Evolutionary conservation across 106 monocot species (phyloP).

Genomic region (Phalaenopsis aphrodite): DNA sequence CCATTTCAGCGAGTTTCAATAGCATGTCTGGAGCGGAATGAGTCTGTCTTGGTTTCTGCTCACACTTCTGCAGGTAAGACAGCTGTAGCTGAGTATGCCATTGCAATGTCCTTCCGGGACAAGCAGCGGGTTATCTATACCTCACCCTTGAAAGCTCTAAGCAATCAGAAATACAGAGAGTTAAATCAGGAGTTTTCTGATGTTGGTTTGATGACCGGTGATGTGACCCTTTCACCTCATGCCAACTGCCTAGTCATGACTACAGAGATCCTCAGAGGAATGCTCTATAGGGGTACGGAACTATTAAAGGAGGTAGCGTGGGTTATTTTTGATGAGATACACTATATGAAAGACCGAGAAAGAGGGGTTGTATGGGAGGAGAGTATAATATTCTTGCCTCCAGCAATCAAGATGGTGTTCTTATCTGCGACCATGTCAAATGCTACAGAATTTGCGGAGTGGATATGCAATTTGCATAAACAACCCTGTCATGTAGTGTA

Average conservation of each 20-base stretch:
- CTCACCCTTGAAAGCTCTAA: constrained; percentile 90
- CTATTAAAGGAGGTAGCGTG: constrained; percentile 95
- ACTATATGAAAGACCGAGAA: constrained; percentile 99
- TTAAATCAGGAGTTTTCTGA: constrained; percentile 91
- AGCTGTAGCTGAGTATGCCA: constrained; percentile 92
- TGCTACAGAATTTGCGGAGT: constrained; percentile 97
- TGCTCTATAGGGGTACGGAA: constrained; percentile 95
- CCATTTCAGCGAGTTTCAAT: constrained; percentile 87
- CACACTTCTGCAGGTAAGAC: constrained; percentile 99
- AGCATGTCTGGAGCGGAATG: constrained; percentile 86
- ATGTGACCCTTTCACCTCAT: constrained; percentile 85
- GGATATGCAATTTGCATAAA: constrained; percentile 94
- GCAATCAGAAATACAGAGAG: constrained; percentile 97
- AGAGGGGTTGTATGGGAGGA: constrained; percentile 99
- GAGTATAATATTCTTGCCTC: constrained; percentile 91
- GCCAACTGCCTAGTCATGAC: constrained; percentile 98
- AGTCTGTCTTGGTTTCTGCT: constrained; percentile 91
- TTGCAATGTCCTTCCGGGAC: constrained; percentile 92
- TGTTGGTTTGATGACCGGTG: constrained; percentile 94
- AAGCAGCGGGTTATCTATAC: constrained; percentile 97
- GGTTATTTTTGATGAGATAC: constrained; percentile 99
- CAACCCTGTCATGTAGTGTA: constrained; percentile 99
- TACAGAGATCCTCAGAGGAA: constrained; percentile 92
- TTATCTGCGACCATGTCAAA: constrained; percentile 98
- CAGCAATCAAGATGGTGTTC: constrained; percentile 96